Evolutionary conservation across 1,284 basidiomycete genomes (phyloP), one percentile per base, ranked within the genome.

Genomic region (Ustilago lituana): DNA sequence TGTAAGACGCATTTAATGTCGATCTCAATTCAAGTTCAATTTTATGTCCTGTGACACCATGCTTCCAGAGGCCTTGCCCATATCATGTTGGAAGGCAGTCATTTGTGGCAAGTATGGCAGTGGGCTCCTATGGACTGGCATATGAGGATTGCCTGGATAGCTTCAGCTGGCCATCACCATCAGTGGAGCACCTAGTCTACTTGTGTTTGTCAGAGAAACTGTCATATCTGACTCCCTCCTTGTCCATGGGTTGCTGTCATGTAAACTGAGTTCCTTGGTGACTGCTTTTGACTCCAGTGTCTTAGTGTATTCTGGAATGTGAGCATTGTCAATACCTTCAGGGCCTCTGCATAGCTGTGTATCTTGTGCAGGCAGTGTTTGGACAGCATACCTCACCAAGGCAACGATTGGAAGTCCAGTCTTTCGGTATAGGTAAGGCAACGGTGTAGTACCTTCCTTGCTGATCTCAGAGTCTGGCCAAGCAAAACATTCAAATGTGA

Each of bases 351-450:
- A 29, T 29, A 12, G 7, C 12, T 12, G 27, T 6, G 19, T 19
- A 9, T 38, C 11, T 7, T 17, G 17, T 20, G 36, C 36, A 6
- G 36, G 14, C 5, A 12, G 15, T 10, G 44, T 19, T 20, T 17
- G 37, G 3, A 49, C 17, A n/a, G 15, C 2, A 20, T 58, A 65
- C 1, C 62, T 35, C 4, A 65, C 6, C 36, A 46, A 31, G 4
- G 51, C 55, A 6, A 26, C 62, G 20, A 65, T 65, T 0, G 55
- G 62, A 37, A 65, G 47, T 8, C 62, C 62, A 0, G 62, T 65
- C 38, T 65, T 36, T 15, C 50, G 50, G 20, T 31, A 43, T 1
- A 58, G 24, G 2, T 50, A 38, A 1, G 62, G 62, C 23, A 54
- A 12, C 5, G 51, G 37, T 4, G n/a, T n/a, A n/a, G n/a, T n/a